phyloP scores from a whole-genome alignment of 805 yeast species.

The Isabelozyma pseudorhagii region DNA sequence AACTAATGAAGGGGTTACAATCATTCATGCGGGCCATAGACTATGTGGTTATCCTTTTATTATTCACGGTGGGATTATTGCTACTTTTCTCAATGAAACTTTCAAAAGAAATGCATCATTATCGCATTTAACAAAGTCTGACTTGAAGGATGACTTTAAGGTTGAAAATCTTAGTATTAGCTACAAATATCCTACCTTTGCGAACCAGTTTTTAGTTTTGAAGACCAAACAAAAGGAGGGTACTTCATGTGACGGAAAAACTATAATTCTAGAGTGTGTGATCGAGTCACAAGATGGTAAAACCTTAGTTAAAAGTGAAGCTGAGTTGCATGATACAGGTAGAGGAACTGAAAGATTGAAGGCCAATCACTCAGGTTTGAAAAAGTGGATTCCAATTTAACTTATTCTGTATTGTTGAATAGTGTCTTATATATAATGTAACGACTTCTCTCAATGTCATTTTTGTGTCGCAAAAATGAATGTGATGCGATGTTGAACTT shows the following conservation, averaged over 20 bases:
- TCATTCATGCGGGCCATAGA: constrained; percentile 74
- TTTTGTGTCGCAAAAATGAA: background rate
- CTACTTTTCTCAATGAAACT: constrained; percentile 75
- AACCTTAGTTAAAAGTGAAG: constrained; percentile 55
- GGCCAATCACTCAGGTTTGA: background rate
- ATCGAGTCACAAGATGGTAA: constrained; percentile 54
- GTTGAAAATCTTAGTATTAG: constrained; percentile 47
- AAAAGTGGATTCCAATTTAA: constrained; percentile 3
- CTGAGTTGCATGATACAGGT: constrained; percentile 42
- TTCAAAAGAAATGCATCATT: constrained; percentile 55
- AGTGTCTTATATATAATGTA: background rate
- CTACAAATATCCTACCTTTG: constrained; percentile 72
- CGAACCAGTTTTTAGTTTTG: constrained; percentile 71
- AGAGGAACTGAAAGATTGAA: constrained; percentile 15
- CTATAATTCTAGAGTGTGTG: constrained; percentile 45
- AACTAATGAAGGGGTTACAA: constrained; percentile 58
- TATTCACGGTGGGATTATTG: constrained; percentile 86
- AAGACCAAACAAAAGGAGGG: constrained; percentile 41
- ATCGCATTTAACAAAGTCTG: constrained; percentile 25
- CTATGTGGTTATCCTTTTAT: constrained; percentile 85
- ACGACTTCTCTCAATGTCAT: background rate
- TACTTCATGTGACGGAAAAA: constrained; percentile 24
- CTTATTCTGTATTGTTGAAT: background rate
- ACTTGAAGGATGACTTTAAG: constrained; percentile 43
- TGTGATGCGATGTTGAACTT: background rate